These are phyloP conservation scores for Cyberlindnera sargentensis DNA, from an alignment of 805 yeast genomes.

Conservation along the genomic window DNA sequence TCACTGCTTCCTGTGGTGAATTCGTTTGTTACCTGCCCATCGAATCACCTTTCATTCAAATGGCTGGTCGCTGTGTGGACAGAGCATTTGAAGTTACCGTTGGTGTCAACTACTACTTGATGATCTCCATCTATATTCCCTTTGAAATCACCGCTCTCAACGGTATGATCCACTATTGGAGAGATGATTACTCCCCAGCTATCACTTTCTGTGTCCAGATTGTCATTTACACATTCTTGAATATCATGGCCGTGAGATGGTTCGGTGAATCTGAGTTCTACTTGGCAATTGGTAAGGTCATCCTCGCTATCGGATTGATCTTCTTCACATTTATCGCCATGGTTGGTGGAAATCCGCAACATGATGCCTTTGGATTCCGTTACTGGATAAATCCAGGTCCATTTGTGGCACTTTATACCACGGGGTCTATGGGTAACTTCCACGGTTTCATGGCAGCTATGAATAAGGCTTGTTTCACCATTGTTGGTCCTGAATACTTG, in stretches of 20 bases:
- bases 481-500: constrained; percentile 80
- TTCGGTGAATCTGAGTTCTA: constrained; percentile 49
- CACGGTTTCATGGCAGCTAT: constrained; percentile 65
- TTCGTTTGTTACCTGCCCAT: constrained; percentile 55
- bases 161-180: constrained; percentile 47
- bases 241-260: constrained; percentile 46
- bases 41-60: constrained; percentile 54
- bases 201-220: constrained; percentile 43
- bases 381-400: constrained; percentile 42
- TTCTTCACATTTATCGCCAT: constrained; percentile 68
- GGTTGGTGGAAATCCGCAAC: constrained; percentile 79
- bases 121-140: constrained; percentile 44
- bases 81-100: constrained; percentile 55
- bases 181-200: constrained; percentile 67
- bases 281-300: constrained; percentile 62
- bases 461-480: constrained; percentile 68
- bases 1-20: constrained; percentile 53
- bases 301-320: constrained; percentile 61
- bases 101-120: constrained; percentile 51
- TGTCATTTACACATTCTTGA: constrained; percentile 45
- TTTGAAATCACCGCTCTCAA: constrained; percentile 47
- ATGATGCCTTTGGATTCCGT: constrained; percentile 52
- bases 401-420: constrained; percentile 46
- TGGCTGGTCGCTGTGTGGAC: constrained; percentile 49
- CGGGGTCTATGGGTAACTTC: constrained; percentile 56